Conservation (phyloP, 176 grass and related monocot species). For the Saccharum officinarum region DNA sequence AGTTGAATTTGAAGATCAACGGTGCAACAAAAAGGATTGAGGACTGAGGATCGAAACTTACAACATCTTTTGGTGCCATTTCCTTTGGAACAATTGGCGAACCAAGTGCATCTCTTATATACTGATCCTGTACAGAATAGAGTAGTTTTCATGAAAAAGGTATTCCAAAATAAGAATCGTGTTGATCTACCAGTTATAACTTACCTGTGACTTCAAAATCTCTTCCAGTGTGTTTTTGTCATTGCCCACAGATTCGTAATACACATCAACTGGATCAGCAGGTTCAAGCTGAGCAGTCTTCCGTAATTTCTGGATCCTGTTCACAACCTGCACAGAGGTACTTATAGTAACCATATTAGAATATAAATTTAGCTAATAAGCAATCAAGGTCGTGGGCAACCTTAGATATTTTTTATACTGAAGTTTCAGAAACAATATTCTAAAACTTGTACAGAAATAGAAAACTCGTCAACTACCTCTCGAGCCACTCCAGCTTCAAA, state of each 20-base stretch:
- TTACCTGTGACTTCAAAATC: slow-evolving; percentile 80
- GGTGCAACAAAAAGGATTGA: neutral
- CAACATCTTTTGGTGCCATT: slow-evolving; percentile 53
- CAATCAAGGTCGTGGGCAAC: neutral
- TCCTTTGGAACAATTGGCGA: slow-evolving; percentile 67
- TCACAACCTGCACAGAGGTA: slow-evolving; percentile 73
- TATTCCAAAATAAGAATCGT: slow-evolving; percentile 19
- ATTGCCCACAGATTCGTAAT: slow-evolving; percentile 55
- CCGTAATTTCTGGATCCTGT: slow-evolving; percentile 91
- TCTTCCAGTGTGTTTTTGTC: slow-evolving; percentile 55
- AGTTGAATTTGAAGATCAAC: neutral
- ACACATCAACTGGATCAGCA: slow-evolving; percentile 89
- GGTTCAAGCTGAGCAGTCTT: slow-evolving; percentile 91
- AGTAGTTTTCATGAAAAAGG: slow-evolving; percentile 17
- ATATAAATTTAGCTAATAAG: slow-evolving; percentile 7
- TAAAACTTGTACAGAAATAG: neutral
- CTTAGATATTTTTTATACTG: neutral
- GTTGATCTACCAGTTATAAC: slow-evolving; percentile 6
- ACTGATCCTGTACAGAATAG: slow-evolving; percentile 63
- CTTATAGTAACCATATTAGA: too few species aligned
- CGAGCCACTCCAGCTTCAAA: slow-evolving; percentile 96
- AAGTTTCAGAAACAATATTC: slow-evolving; percentile 12
- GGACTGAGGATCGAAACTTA: slow-evolving; percentile 47
- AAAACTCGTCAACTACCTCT: slow-evolving; percentile 58
- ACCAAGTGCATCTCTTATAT: slow-evolving; percentile 74